Conservation (phyloP, 805 yeast genomes). For the Kodamaea nitidulidarum region DNA sequence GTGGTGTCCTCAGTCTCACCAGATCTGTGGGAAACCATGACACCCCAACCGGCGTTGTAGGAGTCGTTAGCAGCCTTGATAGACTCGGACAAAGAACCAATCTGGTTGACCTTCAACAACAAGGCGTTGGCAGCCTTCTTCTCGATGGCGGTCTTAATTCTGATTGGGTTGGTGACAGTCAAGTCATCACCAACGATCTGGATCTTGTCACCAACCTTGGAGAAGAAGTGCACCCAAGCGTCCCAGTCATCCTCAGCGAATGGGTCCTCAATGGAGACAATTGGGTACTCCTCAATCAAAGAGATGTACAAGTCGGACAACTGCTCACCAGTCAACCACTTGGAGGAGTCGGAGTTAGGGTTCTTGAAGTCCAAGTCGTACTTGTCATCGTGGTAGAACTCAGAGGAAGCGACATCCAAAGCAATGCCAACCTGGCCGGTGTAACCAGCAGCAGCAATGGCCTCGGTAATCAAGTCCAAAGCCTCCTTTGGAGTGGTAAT, state of each 20-base stretch:
- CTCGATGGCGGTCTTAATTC: conserved; percentile 94
- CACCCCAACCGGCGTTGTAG: conserved; percentile 97
- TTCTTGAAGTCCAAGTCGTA: conserved; percentile 99
- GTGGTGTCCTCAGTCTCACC: conserved; percentile 99
- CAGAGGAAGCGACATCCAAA: conserved; percentile 95
- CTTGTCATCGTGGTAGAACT: conserved; percentile 94
- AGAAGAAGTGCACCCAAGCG: conserved; percentile 88
- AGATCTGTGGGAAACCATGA: conserved; percentile 99
- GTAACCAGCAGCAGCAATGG: conserved; percentile 94
- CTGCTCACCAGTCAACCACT: conserved; percentile 87
- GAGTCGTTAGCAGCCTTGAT: conserved; percentile 96
- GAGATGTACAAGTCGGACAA: conserved; percentile 79
- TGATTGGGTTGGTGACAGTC: conserved; percentile 95
- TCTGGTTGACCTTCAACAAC: conserved; percentile 97
- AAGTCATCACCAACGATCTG: conserved; percentile 98
- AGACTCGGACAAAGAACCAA: conserved; percentile 94
- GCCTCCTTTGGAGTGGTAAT: conserved; percentile 95
- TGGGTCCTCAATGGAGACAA: conserved; percentile 97
- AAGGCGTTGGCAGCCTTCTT: conserved; percentile 93
- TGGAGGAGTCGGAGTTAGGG: conserved; percentile 84
- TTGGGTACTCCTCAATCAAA: conserved; percentile 88
- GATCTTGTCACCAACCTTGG: conserved; percentile 58
- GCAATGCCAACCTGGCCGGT: conserved; percentile 89
- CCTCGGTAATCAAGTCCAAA: conserved; percentile 83
- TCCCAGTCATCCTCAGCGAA: conserved; percentile 99